Evolutionary conservation across 2,329 filamentous ascomycete genomes (phyloP).

Genomic region (Trichoderma simmonsii): DNA sequence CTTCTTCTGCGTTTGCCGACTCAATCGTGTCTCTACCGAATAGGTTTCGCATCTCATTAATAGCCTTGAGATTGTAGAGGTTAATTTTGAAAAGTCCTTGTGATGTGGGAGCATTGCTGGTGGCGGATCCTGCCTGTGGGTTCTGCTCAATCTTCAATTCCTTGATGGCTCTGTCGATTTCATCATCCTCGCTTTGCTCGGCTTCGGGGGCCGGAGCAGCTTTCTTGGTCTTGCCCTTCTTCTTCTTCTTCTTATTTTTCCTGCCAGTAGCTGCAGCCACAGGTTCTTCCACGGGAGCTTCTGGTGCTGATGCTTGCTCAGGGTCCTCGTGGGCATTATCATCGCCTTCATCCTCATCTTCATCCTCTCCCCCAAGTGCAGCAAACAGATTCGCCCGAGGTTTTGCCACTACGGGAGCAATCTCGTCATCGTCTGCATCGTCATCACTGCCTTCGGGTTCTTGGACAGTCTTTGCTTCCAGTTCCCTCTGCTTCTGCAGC

Average conservation of each 20-base stretch:
- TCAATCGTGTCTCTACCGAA: slow-evolving; percentile 58
- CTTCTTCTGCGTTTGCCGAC: slow-evolving; percentile 49
- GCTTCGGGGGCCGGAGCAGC: slow-evolving; percentile 23
- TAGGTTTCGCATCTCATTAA: slow-evolving; percentile 80
- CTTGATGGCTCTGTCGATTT: slow-evolving; percentile 54
- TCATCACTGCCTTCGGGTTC: slow-evolving; percentile 33
- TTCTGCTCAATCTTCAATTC: slow-evolving; percentile 42
- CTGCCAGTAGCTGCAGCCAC: neutral
- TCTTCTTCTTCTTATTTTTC: slow-evolving; percentile 41
- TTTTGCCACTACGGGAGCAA: slow-evolving; percentile 33
- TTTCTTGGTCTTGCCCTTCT: slow-evolving; percentile 38
- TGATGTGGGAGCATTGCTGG: slow-evolving; percentile 27
- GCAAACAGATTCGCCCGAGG: slow-evolving; percentile 50
- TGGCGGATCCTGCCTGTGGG: slow-evolving; percentile 3
- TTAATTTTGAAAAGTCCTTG: slow-evolving; percentile 49
- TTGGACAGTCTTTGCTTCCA: slow-evolving; percentile 29
- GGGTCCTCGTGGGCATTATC: neutral
- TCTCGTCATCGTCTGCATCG: slow-evolving; percentile 29
- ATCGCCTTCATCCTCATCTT: slow-evolving; percentile 29
- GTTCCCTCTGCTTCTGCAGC: slow-evolving; percentile 49
- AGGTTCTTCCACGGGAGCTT: neutral
- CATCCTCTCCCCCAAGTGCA: slow-evolving; percentile 44
- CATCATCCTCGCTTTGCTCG: slow-evolving; percentile 40
- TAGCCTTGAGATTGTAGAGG: slow-evolving; percentile 73
- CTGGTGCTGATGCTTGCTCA: neutral